Evolutionary conservation across 2,329 filamentous ascomycete species (phyloP).

Genomic region (Stagonosporopsis rhizophila): DNA sequence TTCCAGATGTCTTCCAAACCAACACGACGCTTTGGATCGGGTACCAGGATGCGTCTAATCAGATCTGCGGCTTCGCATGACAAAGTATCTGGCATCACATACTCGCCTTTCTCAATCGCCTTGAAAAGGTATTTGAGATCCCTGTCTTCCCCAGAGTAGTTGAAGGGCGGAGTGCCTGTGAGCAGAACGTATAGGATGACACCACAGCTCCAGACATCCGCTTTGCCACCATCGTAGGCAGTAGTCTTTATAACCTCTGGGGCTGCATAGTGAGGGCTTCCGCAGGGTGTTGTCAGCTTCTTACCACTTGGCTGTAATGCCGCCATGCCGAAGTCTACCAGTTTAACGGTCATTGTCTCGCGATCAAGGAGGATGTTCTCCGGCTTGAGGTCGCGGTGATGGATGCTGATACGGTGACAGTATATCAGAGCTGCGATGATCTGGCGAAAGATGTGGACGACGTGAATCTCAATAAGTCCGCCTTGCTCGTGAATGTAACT

Average conservation of each 20-base stretch:
- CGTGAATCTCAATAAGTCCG: conserved; percentile 78
- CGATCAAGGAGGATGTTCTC: conserved; percentile 92
- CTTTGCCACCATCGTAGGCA: conserved; percentile 81
- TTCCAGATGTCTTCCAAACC: conserved; percentile 82
- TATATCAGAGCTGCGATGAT: conserved; percentile 92
- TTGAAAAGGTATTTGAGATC: conserved; percentile 70
- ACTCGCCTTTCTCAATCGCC: conserved; percentile 59
- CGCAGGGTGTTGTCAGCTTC: conserved; percentile 86
- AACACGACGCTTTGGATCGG: conserved; percentile 80
- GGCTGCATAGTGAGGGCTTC: conserved; percentile 95
- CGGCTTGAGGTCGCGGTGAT: conserved; percentile 93
- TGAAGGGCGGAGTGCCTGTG: conserved; percentile 82
- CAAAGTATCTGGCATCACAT: conserved; percentile 58
- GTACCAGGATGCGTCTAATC: conserved; percentile 78
- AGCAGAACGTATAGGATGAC: conserved; percentile 84
- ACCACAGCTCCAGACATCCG: conserved; percentile 90
- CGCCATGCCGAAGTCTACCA: conserved; percentile 98
- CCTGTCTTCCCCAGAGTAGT: conserved; percentile 54
- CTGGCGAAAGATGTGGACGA: conserved; percentile 87
- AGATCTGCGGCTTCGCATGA: conserved; percentile 76
- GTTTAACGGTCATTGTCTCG: conserved; percentile 76
- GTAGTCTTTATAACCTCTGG: conserved; percentile 84
- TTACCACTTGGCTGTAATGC: conserved; percentile 83
- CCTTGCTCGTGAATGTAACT: conserved; percentile 80
- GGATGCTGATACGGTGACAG: conserved; percentile 93